Percentiles rank a stretch among this genome's conserved stretches.
These are phyloP conservation scores for Malassezia restricta DNA, from an alignment of 1,284 basidiomycete species.

Conservation along the genomic window DNA sequence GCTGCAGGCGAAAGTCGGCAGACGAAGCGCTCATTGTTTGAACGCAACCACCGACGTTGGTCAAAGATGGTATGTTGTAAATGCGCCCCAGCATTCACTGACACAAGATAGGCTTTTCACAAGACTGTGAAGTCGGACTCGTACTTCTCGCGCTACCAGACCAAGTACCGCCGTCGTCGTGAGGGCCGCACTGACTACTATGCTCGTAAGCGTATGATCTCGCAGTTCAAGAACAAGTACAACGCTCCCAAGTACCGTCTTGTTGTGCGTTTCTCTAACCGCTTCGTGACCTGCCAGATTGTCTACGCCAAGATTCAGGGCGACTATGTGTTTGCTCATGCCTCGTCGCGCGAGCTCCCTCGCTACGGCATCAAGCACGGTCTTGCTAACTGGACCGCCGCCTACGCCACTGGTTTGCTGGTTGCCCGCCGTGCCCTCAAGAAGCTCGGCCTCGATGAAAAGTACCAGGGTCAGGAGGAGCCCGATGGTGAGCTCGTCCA, in stretches of 20 bases:
- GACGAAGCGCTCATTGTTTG: neutral
- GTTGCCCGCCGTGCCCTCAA: constrained; percentile 84
- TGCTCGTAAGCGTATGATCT: constrained; percentile 85
- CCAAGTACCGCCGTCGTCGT: constrained; percentile 55
- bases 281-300: constrained; percentile 54
- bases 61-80: constrained; percentile 13
- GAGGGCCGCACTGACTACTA: constrained; percentile 99
- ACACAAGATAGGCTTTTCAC: constrained; percentile 48
- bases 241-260: constrained; percentile 97
- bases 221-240: constrained; percentile 99
- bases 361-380: constrained; percentile 96
- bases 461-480: constrained; percentile 91
- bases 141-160: constrained; percentile 82
- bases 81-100: neutral
- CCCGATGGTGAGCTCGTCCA: constrained; percentile 74
- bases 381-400: constrained; percentile 96
- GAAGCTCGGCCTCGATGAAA: constrained; percentile 93
- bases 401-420: constrained; percentile 95
- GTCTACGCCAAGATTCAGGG: constrained; percentile 94
- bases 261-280: constrained; percentile 70
- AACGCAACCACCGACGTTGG: constrained; percentile 13
- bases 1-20: neutral
- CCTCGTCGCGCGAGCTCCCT: constrained; percentile 71
- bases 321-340: constrained; percentile 70
- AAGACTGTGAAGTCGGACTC: constrained; percentile 55